phyloP scores from a whole-genome alignment of 805 yeast species.

The Middelhovenomyces tepae region DNA sequence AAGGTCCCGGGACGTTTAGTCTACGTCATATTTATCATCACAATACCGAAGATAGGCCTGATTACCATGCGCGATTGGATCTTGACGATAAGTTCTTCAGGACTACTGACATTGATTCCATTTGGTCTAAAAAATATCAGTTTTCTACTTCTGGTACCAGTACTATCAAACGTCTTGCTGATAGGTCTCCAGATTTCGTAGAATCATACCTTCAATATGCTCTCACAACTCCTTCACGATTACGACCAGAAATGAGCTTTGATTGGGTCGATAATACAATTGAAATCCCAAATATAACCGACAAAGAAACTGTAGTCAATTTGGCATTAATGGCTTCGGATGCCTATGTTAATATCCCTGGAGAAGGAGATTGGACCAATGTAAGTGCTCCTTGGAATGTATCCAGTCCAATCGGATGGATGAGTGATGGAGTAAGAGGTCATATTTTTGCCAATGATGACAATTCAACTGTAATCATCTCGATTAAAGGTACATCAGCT shows the following conservation, averaged over 20 bases:
- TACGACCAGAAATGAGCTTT: slow-evolving; percentile 20
- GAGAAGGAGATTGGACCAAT: slow-evolving; percentile 81
- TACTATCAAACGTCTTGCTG: slow-evolving; percentile 31
- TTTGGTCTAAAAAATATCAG: no score
- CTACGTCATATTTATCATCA: slow-evolving; percentile 62
- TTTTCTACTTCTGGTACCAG: slow-evolving; percentile 4
- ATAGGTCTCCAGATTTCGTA: slow-evolving; percentile 51
- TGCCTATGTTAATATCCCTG: slow-evolving; percentile 77
- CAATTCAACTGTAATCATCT: slow-evolving; percentile 55
- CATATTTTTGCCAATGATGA: slow-evolving; percentile 67
- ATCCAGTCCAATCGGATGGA: slow-evolving; percentile 79
- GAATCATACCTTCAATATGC: slow-evolving; percentile 60
- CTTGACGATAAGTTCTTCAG: no score
- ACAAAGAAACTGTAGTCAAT: slow-evolving; percentile 60
- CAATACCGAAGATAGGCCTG: slow-evolving; percentile 39
- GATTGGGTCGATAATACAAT: slow-evolving; percentile 57
- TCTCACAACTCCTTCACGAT: slow-evolving; percentile 15
- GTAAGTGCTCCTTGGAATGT: slow-evolving; percentile 51
- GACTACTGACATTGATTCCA: no score
- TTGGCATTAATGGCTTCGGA: slow-evolving; percentile 83
- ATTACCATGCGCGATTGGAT: slow-evolving; percentile 42
- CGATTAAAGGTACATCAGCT: slow-evolving; percentile 89
- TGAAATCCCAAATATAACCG: slow-evolving; percentile 64
- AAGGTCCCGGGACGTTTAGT: no score
- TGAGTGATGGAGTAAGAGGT: slow-evolving; percentile 75